A percentile compares a stretch with the other conserved stretches of the same genome.
These are phyloP conservation scores for Neoboletus brunneissimus DNA, from an alignment of 768 basidiomycete species.

Conservation along the genomic window DNA sequence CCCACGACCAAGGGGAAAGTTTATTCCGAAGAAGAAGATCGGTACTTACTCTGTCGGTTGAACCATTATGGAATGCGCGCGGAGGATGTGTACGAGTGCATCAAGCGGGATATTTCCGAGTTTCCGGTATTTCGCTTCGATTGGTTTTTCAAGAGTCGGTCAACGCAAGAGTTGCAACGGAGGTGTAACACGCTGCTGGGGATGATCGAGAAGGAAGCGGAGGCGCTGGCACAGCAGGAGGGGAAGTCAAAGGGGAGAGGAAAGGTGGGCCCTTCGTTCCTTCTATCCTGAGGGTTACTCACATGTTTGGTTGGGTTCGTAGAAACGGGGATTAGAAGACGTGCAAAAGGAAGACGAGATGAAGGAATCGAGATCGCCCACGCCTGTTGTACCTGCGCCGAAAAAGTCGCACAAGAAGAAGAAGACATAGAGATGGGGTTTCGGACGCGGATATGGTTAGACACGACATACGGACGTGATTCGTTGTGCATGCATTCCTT, in stretches of 20 bases:
- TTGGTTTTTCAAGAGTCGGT: slow-evolving; percentile 96
- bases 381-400: slow-evolving; percentile 50
- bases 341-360: slow-evolving; percentile 46
- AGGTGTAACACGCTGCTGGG: slow-evolving; percentile 83
- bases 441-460: not conserved
- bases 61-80: slow-evolving; percentile 86
- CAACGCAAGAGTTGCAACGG: slow-evolving; percentile 82
- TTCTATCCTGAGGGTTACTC: not conserved
- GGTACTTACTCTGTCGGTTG: slow-evolving; percentile 88
- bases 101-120: slow-evolving; percentile 95
- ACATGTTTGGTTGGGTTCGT: slow-evolving; percentile 1
- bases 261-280: slow-evolving; percentile 47
- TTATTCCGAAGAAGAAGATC: slow-evolving; percentile 95
- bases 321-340: slow-evolving; percentile 77
- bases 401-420: slow-evolving; percentile 69
- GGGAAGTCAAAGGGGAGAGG: slow-evolving; percentile 62
- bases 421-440: slow-evolving; percentile 44
- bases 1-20: slow-evolving; percentile 96
- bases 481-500: not conserved
- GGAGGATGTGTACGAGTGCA: slow-evolving; percentile 90
- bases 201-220: slow-evolving; percentile 92
- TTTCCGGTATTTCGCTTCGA: slow-evolving; percentile 97
- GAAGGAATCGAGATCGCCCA: slow-evolving; percentile 59
- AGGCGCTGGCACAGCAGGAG: slow-evolving; percentile 62
- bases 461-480: not conserved